A percentile compares a stretch with the other conserved stretches of the same genome.
phyloP scores from a whole-genome alignment of 169 alveolate genomes.

The Plasmodium gallinaceum region DNA sequence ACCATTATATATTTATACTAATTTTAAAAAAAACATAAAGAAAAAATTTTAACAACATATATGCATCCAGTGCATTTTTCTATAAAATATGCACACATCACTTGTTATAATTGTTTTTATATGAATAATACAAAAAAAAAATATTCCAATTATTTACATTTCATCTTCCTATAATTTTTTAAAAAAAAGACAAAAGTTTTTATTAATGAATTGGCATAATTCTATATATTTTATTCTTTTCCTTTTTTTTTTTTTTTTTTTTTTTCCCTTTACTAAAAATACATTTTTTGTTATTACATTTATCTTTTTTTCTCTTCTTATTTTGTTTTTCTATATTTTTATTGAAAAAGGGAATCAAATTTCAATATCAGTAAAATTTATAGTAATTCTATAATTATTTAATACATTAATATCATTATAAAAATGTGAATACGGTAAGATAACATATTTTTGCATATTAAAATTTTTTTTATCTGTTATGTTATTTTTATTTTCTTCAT shows the following conservation, averaged over 20 bases:
- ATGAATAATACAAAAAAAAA: background rate
- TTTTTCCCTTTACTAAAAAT: too few species aligned
- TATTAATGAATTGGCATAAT: too few species aligned
- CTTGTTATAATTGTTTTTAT: background rate
- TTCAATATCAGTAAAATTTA: constrained; percentile 21
- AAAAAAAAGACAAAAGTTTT: too few species aligned
- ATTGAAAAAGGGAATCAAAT: background rate
- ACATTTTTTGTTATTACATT: background rate
- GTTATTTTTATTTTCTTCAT: background rate
- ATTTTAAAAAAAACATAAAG: too few species aligned
- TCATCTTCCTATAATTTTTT: too few species aligned
- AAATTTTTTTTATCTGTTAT: background rate
- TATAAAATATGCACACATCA: background rate
- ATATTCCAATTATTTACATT: too few species aligned
- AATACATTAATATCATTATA: constrained; percentile 6
- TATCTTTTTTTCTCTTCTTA: background rate
- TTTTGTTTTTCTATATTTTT: background rate
- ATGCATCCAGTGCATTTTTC: constrained; percentile 23
- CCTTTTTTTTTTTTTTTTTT: background rate
- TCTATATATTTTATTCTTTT: background rate
- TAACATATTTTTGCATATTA: constrained; percentile 19
- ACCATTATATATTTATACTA: background rate
- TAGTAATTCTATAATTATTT: constrained; percentile 39
- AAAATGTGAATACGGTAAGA: constrained; percentile 29
- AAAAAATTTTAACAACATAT: background rate